Evolutionary conservation across 1,284 basidiomycete genomes (phyloP).

Genomic region (Pseudozyma tsukubaensis): DNA sequence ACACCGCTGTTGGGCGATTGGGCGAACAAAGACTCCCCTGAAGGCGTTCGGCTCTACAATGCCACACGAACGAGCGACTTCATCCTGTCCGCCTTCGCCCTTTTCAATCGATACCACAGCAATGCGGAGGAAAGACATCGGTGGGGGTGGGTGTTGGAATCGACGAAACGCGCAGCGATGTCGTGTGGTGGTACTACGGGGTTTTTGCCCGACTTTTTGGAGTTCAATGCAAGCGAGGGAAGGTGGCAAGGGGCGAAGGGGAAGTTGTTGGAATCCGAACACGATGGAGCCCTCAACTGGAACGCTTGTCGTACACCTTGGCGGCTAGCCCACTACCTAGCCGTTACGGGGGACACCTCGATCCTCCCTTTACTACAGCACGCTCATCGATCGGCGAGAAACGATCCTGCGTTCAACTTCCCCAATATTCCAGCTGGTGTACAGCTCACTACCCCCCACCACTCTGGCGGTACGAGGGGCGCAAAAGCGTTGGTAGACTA

Average conservation of each 20-base stretch:
- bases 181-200: constrained; percentile 24
- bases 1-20: constrained; percentile 63
- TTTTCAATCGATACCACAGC: constrained; percentile 50
- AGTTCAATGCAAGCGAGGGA: constrained; percentile 10
- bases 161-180: constrained; percentile 43
- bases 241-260: constrained; percentile 46
- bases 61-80: constrained; percentile 58
- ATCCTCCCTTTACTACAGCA: constrained; percentile 56
- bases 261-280: constrained; percentile 54
- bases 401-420: constrained; percentile 21
- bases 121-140: constrained; percentile 26
- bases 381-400: constrained; percentile 36
- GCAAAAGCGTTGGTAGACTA: constrained; percentile 53
- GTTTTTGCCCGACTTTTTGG: constrained; percentile 59
- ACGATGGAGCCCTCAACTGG: constrained; percentile 61
- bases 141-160: constrained; percentile 56
- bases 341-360: constrained; percentile 46
- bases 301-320: constrained; percentile 64
- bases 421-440: constrained; percentile 59
- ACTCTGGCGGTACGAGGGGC: no score
- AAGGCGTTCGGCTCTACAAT: constrained; percentile 50
- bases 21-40: constrained; percentile 45
- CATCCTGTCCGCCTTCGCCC: constrained; percentile 54
- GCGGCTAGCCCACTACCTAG: constrained; percentile 63
- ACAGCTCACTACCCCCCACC: constrained; percentile 6